phyloP scores from a whole-genome alignment of 257 asterid species.

The Solanum chmielewskii region DNA sequence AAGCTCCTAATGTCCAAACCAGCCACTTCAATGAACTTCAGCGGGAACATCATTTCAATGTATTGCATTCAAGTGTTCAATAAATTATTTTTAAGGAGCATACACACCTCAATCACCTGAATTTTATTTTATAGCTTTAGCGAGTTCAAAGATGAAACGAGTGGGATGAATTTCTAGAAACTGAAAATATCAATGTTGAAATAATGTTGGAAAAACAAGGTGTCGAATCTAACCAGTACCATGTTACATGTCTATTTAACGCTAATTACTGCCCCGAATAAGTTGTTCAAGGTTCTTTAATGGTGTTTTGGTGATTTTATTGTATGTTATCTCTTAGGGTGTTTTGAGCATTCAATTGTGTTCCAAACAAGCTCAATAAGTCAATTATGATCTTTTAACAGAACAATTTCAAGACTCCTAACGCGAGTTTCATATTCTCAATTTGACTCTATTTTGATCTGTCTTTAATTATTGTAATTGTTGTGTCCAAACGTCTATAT shows the following conservation, averaged over 20 bases:
- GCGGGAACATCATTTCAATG: background rate
- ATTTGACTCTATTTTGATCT: background rate
- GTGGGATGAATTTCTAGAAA: background rate
- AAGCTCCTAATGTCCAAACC: background rate
- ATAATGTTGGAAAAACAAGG: background rate
- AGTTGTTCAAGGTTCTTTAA: background rate
- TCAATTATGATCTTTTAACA: background rate
- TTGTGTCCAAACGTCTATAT: background rate
- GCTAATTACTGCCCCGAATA: too few species aligned
- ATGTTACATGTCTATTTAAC: too few species aligned
- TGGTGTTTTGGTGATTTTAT: background rate
- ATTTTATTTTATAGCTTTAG: too few species aligned
- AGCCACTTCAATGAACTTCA: background rate
- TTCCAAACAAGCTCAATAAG: background rate
- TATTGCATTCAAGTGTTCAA: background rate
- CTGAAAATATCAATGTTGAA: background rate
- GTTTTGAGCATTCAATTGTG: too few species aligned
- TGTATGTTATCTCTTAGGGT: background rate
- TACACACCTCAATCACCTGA: background rate
- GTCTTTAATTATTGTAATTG: background rate
- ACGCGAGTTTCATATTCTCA: too few species aligned
- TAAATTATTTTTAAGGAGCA: background rate
- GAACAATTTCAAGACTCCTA: fast-evolving
- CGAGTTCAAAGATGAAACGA: background rate
- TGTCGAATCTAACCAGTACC: background rate